phyloP scores from a whole-genome alignment of 2,329 filamentous ascomycete genomes.

The Thielaviopsis musarum region DNA sequence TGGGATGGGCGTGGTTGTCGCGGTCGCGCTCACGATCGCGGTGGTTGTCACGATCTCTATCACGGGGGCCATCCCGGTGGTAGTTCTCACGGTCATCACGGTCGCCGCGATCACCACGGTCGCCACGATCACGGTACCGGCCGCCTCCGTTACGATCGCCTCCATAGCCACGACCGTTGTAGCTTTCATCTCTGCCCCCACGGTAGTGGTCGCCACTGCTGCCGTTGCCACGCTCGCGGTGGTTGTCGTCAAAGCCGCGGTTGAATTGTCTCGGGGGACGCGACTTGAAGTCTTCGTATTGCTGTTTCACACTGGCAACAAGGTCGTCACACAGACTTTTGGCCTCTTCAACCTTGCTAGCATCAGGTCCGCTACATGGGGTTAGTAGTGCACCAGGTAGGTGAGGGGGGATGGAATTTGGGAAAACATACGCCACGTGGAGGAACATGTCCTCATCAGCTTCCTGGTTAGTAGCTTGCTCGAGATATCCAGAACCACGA shows the following conservation, averaged over 20 bases:
- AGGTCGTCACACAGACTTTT: constrained; percentile 83
- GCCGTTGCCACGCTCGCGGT: constrained; percentile 22
- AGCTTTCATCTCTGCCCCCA: constrained; percentile 13
- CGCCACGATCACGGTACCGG: constrained; percentile 19
- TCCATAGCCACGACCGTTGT: constrained; percentile 9
- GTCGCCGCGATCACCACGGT: constrained; percentile 20
- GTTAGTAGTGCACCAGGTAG: constrained; percentile 18
- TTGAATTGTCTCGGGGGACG: constrained; percentile 54
- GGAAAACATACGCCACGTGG: constrained; percentile 63
- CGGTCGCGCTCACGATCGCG: constrained; percentile 16
- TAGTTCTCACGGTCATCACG: constrained; percentile 5
- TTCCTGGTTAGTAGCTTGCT: constrained; percentile 72
- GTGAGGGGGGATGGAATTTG: too few relatives aligned
- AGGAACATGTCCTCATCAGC: constrained; percentile 95
- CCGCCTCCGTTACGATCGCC: constrained; percentile 16
- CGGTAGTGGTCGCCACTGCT: constrained; percentile 20
- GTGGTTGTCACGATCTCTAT: constrained; percentile 14
- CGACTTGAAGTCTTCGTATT: constrained; percentile 84
- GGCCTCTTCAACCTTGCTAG: constrained; percentile 68
- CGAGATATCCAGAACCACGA: constrained; percentile 83
- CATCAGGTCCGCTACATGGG: constrained; percentile 57
- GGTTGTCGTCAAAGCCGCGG: constrained; percentile 25
- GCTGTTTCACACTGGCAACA: constrained; percentile 67
- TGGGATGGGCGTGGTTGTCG: constrained; percentile 18
- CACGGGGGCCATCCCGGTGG: constrained; percentile 15